Conservation (phyloP, 108 stramenopile species). For the Cyclostephanos tholiformis region DNA sequence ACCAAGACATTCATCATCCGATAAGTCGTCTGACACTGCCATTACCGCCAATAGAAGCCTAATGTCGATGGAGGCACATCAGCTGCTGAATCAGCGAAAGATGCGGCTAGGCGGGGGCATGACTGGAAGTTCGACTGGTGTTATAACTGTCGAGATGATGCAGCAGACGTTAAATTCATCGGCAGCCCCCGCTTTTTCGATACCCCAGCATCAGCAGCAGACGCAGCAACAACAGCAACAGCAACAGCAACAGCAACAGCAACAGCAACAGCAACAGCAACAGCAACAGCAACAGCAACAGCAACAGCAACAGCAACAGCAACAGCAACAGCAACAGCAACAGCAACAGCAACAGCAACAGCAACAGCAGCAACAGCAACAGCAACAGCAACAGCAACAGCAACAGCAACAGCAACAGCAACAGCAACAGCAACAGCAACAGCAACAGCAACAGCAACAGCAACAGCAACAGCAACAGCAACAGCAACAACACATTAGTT, state of each 20-base stretch:
- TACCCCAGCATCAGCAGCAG: background rate
- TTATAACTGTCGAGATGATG: too few species aligned
- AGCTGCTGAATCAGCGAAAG: too few species aligned
- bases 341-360: slow-evolving; percentile 1
- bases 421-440: too few species aligned
- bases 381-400: background rate
- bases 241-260: background rate
- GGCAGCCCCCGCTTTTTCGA: too few species aligned
- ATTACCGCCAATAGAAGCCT: slow-evolving; percentile 9
- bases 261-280: slow-evolving; percentile 1
- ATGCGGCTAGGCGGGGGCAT: too few species aligned
- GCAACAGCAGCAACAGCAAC: slow-evolving; percentile 4
- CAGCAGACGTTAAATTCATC: too few species aligned
- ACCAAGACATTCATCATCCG: background rate
- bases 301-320: background rate
- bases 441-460: background rate
- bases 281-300: slow-evolving; percentile 2
- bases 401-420: background rate
- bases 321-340: background rate
- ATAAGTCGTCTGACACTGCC: background rate
- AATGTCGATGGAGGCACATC: too few species aligned
- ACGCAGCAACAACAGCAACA: background rate
- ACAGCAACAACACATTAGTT: background rate
- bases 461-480: slow-evolving; percentile 1
- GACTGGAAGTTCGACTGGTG: too few species aligned